Conservation (phyloP, 768 basidiomycete genomes). For the Basidioascus undulatus region DNA sequence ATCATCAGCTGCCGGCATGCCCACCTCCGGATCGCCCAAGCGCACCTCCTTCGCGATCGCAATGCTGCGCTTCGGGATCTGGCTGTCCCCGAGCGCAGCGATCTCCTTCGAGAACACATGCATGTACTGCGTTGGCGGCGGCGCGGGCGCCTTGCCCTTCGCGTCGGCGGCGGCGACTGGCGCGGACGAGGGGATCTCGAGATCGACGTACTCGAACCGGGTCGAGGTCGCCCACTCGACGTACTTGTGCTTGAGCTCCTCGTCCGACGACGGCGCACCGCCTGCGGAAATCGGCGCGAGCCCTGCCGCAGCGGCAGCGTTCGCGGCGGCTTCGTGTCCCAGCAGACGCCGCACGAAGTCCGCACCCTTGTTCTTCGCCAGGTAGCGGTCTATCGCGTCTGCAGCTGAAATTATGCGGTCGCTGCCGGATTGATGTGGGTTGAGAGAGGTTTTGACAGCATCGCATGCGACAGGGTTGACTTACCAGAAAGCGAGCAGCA, state of each 20-base stretch:
- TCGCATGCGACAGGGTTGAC: neutral
- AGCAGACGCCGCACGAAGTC: constrained; percentile 59
- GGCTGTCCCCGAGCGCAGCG: constrained; percentile 55
- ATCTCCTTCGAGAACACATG: constrained; percentile 63
- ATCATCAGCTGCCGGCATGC: constrained; percentile 4
- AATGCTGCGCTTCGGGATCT: constrained; percentile 71
- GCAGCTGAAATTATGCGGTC: constrained; percentile 61
- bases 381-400: constrained; percentile 59
- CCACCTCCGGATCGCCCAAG: neutral
- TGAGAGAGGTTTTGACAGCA: neutral
- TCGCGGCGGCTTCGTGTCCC: constrained; percentile 12
- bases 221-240: constrained; percentile 58
- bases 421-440: constrained; percentile 10
- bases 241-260: constrained; percentile 42
- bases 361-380: constrained; percentile 72
- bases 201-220: constrained; percentile 80
- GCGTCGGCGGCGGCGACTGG: constrained; percentile 14
- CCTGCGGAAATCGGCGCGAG: constrained; percentile 21
- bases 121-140: constrained; percentile 40
- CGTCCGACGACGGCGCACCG: constrained; percentile 33
- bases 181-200: constrained; percentile 27
- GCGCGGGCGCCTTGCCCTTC: constrained; percentile 23
- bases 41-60: constrained; percentile 82
- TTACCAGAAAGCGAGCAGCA: constrained; percentile 50
- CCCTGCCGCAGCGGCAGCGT: constrained; percentile 15